These are phyloP conservation scores for Monosporascus sp. DNA, from an alignment of 2,329 filamentous ascomycete species.

Conservation along the genomic window DNA sequence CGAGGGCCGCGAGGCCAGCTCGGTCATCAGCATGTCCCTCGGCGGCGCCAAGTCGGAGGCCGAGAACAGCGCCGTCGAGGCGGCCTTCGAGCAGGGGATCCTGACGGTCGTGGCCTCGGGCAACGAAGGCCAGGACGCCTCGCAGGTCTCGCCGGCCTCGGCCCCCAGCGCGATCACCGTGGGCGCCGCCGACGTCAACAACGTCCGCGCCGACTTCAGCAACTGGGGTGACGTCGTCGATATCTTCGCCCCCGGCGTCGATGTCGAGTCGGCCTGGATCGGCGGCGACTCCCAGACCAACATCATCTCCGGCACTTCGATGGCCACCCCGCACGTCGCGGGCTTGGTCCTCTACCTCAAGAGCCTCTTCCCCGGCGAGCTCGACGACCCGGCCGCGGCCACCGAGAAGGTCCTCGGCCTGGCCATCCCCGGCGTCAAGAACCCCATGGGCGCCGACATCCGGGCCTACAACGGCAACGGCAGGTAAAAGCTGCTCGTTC, in stretches of 20 bases:
- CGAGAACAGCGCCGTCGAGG: conserved; percentile 42
- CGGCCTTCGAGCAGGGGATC: conserved; percentile 37
- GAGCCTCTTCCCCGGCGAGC: conserved; percentile 6
- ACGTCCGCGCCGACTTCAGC: conserved; percentile 34
- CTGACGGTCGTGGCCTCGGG: conserved; percentile 48
- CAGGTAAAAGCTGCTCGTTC: neutral
- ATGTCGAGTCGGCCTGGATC: conserved; percentile 37
- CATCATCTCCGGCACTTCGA: conserved; percentile 43
- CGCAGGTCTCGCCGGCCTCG: conserved; percentile 39
- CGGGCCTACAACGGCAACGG: conserved; percentile 14
- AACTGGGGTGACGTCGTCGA: conserved; percentile 41
- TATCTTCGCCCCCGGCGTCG: conserved; percentile 34
- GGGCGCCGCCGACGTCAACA: conserved; percentile 35
- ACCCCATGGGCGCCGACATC: conserved; percentile 5
- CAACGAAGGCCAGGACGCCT: conserved; percentile 35
- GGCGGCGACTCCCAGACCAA: conserved; percentile 26
- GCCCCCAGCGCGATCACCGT: conserved; percentile 42
- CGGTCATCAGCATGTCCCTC: conserved; percentile 37
- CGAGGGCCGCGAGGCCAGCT: conserved; percentile 12
- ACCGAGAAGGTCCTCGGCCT: conserved; percentile 4
- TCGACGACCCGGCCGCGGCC: conserved; percentile 3
- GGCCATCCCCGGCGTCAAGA: conserved; percentile 5
- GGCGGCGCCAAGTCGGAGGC: conserved; percentile 28
- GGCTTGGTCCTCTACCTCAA: conserved; percentile 44
- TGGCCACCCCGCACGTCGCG: conserved; percentile 48